Base-by-base conservation (phyloP, 208 protist species). In the Leishmania braziliensis region DNA sequence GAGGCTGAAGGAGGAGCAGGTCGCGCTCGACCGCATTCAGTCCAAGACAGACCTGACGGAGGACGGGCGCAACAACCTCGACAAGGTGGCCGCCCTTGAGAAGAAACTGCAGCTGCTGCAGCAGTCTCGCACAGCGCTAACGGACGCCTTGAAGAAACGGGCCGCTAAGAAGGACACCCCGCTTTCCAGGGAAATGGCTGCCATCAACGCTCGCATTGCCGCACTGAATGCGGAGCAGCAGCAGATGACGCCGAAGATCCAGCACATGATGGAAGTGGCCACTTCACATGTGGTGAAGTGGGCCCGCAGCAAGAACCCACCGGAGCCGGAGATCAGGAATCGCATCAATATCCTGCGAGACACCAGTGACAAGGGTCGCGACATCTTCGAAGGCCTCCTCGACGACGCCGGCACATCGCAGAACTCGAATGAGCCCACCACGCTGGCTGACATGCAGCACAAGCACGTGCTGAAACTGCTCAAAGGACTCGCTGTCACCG, bases 221-320 rank as follows among this genome's bases (percentile, higher is more conserved):
- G 74, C 83, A 6, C 85, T 94, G 68, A 79, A 81, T 23, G 78
- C 53, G 56, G 89, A 97, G 86, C 88, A 95, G 79, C 72, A 89
- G 84, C 86, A 91, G 88, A 84, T 95, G 82, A 20, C 62, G 46
- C 85, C 86, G 18, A 90, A 88, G 78, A 87, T 95, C 16, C 60
- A 83, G 39, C 92, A 95, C 85, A 97, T 97, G 94, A 86, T 79
- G 10, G 50, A 62, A 53, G 83, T 95, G 29, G 91, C 92, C 20
- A 82, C 90, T 4, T 78, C 60, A 0, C 89, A 97, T 81, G 92
- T 92, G 43, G 84, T 97, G 29, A 90, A 89, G 58, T 97, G 94
- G 92, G 92, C 92, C 0, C 91, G 94, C 65, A 85, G 83, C 75
- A 97, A 95, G 83, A 95, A 97, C 83, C 91, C 92, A 33, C 90